Percentiles rank a stretch among this genome's conserved stretches.
Evolutionary conservation across 1,284 basidiomycete genomes (phyloP).

Genomic region (Tylopilus sp.): DNA sequence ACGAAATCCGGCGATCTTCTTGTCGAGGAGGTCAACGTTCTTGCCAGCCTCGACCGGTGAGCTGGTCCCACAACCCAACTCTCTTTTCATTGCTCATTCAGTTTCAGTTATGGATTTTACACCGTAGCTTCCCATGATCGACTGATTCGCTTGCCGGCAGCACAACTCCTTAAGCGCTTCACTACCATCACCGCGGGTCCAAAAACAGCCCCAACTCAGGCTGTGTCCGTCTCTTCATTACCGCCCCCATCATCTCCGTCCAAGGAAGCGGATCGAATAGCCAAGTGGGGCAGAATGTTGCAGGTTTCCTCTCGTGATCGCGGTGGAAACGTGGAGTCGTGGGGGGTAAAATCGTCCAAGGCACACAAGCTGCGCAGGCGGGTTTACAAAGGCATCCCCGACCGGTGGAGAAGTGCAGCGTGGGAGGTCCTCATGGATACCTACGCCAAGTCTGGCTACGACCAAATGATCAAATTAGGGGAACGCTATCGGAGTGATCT

Average conservation of each 20-base stretch:
- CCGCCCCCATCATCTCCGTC: conserved; percentile 45
- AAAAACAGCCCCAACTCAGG: conserved; percentile 37
- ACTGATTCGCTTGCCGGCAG: conserved; percentile 61
- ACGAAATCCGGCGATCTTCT: conserved; percentile 62
- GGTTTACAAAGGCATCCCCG: conserved; percentile 94
- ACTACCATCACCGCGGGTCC: conserved; percentile 45
- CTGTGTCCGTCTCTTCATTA: conserved; percentile 42
- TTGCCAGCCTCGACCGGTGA: conserved; percentile 79
- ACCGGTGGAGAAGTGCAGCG: conserved; percentile 90
- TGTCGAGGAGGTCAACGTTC: conserved; percentile 60
- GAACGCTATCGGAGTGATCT: conserved; percentile 62
- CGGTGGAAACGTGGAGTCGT: conserved; percentile 75
- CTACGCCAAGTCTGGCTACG: conserved; percentile 44
- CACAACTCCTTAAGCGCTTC: conserved; percentile 62
- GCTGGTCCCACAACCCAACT: conserved; percentile 26
- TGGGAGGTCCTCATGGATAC: conserved; percentile 79
- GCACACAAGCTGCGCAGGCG: conserved; percentile 65
- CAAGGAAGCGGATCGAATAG: conserved; percentile 71
- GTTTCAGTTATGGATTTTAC: conserved; percentile 81
- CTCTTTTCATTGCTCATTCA: conserved; percentile 17
- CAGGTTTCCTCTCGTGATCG: conserved; percentile 60
- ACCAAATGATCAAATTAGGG: conserved; percentile 42
- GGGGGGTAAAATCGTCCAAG: conserved; percentile 66
- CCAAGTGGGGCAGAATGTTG: conserved; percentile 90
- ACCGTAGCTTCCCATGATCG: conserved; percentile 72